Conservation (phyloP, 257 asterid genomes). For the Solanum sitiens region DNA sequence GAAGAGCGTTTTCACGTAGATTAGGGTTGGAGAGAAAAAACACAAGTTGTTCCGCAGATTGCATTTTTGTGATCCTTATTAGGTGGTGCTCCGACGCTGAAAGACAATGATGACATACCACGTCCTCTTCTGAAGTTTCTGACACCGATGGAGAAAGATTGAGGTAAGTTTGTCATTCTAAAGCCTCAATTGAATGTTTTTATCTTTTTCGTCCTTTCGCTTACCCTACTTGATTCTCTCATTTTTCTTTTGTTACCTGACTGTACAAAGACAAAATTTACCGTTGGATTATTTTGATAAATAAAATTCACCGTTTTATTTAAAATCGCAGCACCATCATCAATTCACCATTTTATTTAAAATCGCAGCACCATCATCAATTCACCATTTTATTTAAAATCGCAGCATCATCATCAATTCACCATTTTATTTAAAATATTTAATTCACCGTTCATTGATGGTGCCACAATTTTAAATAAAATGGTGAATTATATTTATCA, state of each 20-base stretch:
- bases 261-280: neutral
- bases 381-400: neutral
- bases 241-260: neutral
- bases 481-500: neutral
- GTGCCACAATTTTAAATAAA: neutral
- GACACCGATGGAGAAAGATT: conserved; percentile 16
- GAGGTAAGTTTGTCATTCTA: conserved; percentile 28
- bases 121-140: conserved; percentile 7
- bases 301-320: neutral
- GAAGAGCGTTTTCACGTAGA: conserved; percentile 12
- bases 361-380: too few relatives aligned
- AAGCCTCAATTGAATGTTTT: neutral
- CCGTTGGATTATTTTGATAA: too few relatives aligned
- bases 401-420: neutral
- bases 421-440: neutral
- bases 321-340: neutral
- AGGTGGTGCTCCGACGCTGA: conserved; percentile 5
- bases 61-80: conserved; percentile 53
- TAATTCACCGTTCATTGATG: neutral
- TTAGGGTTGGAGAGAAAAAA: conserved; percentile 8
- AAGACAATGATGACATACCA: neutral
- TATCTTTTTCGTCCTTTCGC: neutral
- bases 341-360: neutral
- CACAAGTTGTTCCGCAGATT: conserved; percentile 28
- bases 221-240: neutral